Percentiles rank a stretch among this genome's conserved stretches.
These are phyloP conservation scores for Trichoderma endophyticum DNA, from an alignment of 2,329 filamentous ascomycete genomes.

Conservation along the genomic window DNA sequence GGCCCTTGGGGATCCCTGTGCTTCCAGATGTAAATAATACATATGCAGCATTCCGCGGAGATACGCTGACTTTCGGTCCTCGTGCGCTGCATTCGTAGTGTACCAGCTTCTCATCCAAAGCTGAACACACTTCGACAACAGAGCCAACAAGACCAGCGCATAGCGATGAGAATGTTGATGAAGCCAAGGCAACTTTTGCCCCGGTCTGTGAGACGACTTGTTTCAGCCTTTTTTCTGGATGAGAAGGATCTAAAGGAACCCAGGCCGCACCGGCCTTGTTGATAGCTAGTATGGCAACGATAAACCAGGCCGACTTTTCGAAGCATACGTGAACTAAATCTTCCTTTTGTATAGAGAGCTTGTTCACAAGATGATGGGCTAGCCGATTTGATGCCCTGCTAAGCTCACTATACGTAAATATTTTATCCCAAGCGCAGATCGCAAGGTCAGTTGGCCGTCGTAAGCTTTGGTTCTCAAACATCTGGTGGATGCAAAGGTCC, in stretches of 20 bases:
- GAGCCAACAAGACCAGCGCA: constrained; percentile 20
- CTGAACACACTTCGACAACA: constrained; percentile 16
- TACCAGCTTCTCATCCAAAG: background rate
- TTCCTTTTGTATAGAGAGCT: background rate
- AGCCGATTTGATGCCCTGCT: constrained; percentile 4
- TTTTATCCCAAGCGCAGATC: constrained; percentile 20
- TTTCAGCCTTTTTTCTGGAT: constrained; percentile 12
- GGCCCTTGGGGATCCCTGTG: constrained; percentile 20
- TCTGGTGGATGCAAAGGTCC: constrained; percentile 16
- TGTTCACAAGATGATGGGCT: constrained; percentile 10
- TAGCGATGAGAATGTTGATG: constrained; percentile 19
- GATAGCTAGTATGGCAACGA: constrained; percentile 23
- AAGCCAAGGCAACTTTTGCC: constrained; percentile 10
- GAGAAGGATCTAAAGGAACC: constrained; percentile 21
- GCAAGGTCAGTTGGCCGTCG: constrained; percentile 8
- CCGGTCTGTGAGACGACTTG: constrained; percentile 15
- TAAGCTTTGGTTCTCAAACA: constrained; percentile 10
- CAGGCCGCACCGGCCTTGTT: constrained; percentile 22
- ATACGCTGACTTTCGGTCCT: background rate
- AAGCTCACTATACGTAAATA: constrained; percentile 6
- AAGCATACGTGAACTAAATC: constrained; percentile 28
- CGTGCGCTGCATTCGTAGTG: background rate
- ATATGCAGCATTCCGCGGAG: constrained; percentile 7
- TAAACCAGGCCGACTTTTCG: constrained; percentile 28
- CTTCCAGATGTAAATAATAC: constrained; percentile 20